Base-by-base conservation (phyloP, 225 moss, liverwort and hornwort genomes). In the Bryum argenteum region DNA sequence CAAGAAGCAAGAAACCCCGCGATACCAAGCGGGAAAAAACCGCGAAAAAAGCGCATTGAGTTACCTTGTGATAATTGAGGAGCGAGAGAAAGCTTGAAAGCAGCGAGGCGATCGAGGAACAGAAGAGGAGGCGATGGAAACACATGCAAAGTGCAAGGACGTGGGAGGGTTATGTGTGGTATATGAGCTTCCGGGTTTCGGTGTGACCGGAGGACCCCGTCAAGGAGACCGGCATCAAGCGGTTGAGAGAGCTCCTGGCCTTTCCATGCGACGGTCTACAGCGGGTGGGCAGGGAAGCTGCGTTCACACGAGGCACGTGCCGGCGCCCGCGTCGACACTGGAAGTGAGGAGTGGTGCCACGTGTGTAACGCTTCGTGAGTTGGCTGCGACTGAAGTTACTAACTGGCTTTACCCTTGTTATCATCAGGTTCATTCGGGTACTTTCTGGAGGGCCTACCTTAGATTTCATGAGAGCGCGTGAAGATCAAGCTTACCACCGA, bases 1-100 rank as follows among this genome's bases (percentile, higher is more conserved):
- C 58, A 71, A 65, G 48, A 65, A 61, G 44, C 54, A 75, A 75
- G 66, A 75, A 80, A 38, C 9, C 28, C 18, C 5, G 28, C 28
- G 28, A 22, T 11, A 50, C 23, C 1, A 17, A 22, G 45, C 50
- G 21, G 55, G 63, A 10, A 47, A 3, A 0, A 0, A 7, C 40
- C 4, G 33, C 23, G 22, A 2, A 37, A 20, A 10, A 5, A 22
- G 20, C 24, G 16, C 19, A 1, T 1, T 13, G 7, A 14, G 2
- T 18, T 66, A 81, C 77, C 81, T 78, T 48, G n/a, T 0, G 58
- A 45, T 22, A 14, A 23, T 61, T 37, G 59, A 26, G 45, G 59
- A 26, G 45, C 13, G 57, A 39, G 4, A 13, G 1, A 28, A 47
- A 66, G 23, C 8, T 52, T 8, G 9, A 68, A 65, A 37, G 17